Conservation (phyloP, 139 green algal genomes). For the Nannochloris sp. region DNA sequence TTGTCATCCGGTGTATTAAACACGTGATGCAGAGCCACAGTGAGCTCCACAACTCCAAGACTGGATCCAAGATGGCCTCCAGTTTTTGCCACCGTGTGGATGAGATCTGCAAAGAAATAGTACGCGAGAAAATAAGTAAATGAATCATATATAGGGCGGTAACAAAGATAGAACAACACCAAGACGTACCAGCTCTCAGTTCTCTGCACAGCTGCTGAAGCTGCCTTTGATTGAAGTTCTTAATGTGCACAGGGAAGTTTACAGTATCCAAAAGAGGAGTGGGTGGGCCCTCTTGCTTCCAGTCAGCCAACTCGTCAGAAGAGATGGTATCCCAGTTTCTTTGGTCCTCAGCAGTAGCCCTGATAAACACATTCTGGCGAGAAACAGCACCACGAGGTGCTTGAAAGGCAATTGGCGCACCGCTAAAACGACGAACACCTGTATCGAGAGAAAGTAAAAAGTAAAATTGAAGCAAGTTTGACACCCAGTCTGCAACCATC, state of each 20-base stretch:
- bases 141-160: background rate
- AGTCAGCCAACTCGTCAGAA: constrained; percentile 69
- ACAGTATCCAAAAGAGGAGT: constrained; percentile 95
- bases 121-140: background rate
- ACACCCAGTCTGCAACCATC: too few relatives aligned
- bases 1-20: constrained; percentile 86
- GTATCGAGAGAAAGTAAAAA: too few relatives aligned
- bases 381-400: too few relatives aligned
- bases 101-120: constrained; percentile 59
- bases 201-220: constrained; percentile 94
- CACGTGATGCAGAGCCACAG: constrained; percentile 95
- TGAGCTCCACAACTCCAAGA: constrained; percentile 96
- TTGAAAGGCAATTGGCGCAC: too few relatives aligned
- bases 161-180: background rate
- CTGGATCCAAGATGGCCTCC: constrained; percentile 84
- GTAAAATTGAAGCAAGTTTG: too few relatives aligned
- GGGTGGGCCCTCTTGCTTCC: constrained; percentile 59
- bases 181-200: constrained; percentile 49
- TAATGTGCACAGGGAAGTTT: constrained; percentile 96
- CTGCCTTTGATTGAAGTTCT: constrained; percentile 89
- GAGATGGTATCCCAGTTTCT: constrained; percentile 55
- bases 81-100: constrained; percentile 77
- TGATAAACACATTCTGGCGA: too few relatives aligned
- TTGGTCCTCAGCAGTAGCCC: background rate
- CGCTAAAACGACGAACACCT: too few relatives aligned